Evolutionary conservation across 768 basidiomycete genomes (phyloP).

Genomic region (Lactarius evosmus): DNA sequence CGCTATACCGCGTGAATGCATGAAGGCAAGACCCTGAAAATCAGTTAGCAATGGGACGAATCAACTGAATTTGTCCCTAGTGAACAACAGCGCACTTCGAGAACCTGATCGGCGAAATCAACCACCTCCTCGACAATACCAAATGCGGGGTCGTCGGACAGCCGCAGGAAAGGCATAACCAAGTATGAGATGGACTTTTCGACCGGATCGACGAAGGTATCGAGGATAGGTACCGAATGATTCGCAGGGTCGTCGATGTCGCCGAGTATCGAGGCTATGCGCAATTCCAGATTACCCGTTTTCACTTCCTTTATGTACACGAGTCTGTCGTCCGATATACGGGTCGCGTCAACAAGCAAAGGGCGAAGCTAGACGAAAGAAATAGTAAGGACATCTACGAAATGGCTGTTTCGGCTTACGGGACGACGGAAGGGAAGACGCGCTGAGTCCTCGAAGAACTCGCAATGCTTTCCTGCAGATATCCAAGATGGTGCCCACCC

Average conservation of each 20-base stretch:
- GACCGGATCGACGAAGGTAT: conserved; percentile 8
- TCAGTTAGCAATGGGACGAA: neutral
- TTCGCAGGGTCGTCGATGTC: conserved; percentile 6
- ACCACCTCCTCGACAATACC: conserved; percentile 9
- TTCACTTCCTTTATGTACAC: conserved; percentile 35
- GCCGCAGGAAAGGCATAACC: conserved; percentile 24
- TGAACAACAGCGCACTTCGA: conserved; percentile 13
- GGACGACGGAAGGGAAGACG: conserved; percentile 8
- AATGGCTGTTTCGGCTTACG: neutral
- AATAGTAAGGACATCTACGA: neutral
- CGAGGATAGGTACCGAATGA: conserved; percentile 23
- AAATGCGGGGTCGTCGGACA: neutral
- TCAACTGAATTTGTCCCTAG: too few relatives aligned
- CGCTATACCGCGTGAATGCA: conserved; percentile 25
- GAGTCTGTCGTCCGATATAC: conserved; percentile 30
- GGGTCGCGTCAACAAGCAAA: conserved; percentile 34
- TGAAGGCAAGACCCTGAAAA: conserved; percentile 23
- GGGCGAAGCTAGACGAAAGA: conserved; percentile 4
- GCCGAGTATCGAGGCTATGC: conserved; percentile 24
- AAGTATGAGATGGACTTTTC: conserved; percentile 17
- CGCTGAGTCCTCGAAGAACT: neutral
- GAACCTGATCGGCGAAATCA: conserved; percentile 22
- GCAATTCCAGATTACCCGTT: conserved; percentile 19
- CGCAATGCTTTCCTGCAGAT: neutral
- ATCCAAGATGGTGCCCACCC: conserved; percentile 29